Evolutionary conservation across 169 alveolate genomes (phyloP), one percentile per base, ranked within the genome.

Genomic region (Plasmodium relictum): DNA sequence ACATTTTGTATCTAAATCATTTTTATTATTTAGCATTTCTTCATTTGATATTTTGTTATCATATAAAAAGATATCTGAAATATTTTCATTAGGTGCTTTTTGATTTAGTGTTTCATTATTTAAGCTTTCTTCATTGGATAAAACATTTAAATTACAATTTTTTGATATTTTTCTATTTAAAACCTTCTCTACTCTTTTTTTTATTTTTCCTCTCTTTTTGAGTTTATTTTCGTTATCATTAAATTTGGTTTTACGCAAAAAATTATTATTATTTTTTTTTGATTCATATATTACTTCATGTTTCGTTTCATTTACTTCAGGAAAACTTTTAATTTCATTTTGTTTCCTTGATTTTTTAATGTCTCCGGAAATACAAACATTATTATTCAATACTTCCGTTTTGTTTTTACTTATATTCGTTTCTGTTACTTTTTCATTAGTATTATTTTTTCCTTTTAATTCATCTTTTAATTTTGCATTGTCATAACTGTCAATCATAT

Each of bases 401-500:
- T 61, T 26, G 6, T 4, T 22, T 12, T 16, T 18, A 54, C 14
- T 16, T 54, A 54, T 54, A 54, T 54, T 54, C 6, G 6, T 24
- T 18, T 54, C 8, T 16, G 7, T 61, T 20, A 12, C 16, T 1
- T 61, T 31, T 31, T 20, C 24, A 2, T 56, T 22, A 2, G 20
- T 14, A 56, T 56, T 9, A 48, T 48, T 65, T 39, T 39, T 37
- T 52, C 48, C 6, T 22, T 16, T 18, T 48, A 10, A 9, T 56
- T 76, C 5, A 8, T 52, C 48, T 12, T 16, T 18, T 48, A 18
- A 5, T 18, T 76, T 76, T 41, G 54, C 31, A 10, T 10, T 14
- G 65, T 50, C 12, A 56, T 10, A 39, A 9, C 31, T 54, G 42
- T 54, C 48, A 39, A 48, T 76, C 37, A 76, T 76, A 58, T 76